phyloP scores from a whole-genome alignment of 768 basidiomycete species.

The Termitomyces sp. region DNA sequence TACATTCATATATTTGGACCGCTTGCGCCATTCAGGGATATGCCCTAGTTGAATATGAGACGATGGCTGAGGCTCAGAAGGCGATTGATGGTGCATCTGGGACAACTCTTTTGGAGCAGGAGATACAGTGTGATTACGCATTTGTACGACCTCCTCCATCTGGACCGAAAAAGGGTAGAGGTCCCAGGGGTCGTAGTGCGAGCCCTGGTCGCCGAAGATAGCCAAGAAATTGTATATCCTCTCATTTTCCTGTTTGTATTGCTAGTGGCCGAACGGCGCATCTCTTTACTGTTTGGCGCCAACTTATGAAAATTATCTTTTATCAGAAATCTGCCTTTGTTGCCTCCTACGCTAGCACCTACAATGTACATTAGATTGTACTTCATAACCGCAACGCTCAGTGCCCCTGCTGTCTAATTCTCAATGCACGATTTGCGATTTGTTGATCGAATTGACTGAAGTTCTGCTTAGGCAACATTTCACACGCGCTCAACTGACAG shows the following conservation, averaged over 20 bases:
- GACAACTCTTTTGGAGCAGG: conserved; percentile 79
- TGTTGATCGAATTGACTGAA: conserved; percentile 1
- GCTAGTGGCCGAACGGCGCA: neutral
- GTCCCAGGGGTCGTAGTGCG: conserved; percentile 70
- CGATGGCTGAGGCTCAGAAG: conserved; percentile 87
- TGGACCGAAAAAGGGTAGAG: conserved; percentile 74
- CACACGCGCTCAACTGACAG: conserved; percentile 1
- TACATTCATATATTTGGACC: neutral
- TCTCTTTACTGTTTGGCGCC: neutral
- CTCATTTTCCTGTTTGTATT: neutral
- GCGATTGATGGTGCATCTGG: conserved; percentile 91
- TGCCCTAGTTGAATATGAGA: conserved; percentile 96
- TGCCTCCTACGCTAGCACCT: neutral
- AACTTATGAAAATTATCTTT: neutral
- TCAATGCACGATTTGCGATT: neutral
- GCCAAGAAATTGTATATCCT: conserved; percentile 8
- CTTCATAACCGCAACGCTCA: neutral
- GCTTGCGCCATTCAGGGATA: conserved; percentile 68
- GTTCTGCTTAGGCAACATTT: conserved; percentile 1
- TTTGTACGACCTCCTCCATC: conserved; percentile 87
- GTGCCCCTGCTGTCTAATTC: too few relatives aligned
- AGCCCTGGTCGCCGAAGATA: conserved; percentile 64
- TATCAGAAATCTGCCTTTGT: neutral
- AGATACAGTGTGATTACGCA: conserved; percentile 85
- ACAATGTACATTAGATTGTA: neutral